These are phyloP conservation scores for Populus hybrid DNA, from an alignment of 441 rosid genomes.

Conservation along the genomic window DNA sequence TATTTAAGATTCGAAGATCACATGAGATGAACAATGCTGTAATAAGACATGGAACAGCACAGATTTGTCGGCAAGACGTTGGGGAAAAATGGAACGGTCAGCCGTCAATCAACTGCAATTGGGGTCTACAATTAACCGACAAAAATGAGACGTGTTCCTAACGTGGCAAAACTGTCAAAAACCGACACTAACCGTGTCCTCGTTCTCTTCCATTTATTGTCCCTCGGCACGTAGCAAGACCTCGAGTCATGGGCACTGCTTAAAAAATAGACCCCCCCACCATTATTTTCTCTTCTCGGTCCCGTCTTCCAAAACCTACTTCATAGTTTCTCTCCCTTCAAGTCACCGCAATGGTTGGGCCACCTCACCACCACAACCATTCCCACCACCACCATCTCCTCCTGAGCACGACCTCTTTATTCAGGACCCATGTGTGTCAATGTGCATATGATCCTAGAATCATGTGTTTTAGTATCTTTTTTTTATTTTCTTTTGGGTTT, in stretches of 20 bases:
- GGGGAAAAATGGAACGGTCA: constrained; percentile 39
- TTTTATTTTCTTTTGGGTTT: not conserved
- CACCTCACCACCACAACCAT: not conserved
- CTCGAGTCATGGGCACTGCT: not conserved
- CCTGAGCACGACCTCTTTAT: not conserved
- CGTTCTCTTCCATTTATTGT: not conserved
- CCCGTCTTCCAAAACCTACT: not conserved
- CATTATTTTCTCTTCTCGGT: not conserved
- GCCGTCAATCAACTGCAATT: constrained; percentile 28
- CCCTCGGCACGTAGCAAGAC: not conserved
- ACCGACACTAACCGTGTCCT: constrained; percentile 42
- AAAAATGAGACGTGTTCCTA: constrained; percentile 29
- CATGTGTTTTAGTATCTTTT: not conserved
- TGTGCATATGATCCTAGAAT: not conserved
- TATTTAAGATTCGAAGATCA: not conserved
- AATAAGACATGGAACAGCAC: not conserved
- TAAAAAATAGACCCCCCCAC: not conserved
- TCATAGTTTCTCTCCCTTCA: not conserved
- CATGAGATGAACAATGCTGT: not conserved
- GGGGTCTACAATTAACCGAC: constrained; percentile 20
- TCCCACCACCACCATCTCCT: not conserved
- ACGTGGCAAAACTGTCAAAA: constrained; percentile 50
- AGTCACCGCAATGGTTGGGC: not conserved
- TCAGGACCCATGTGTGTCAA: not conserved
- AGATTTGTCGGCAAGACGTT: constrained; percentile 43